Percentiles rank a stretch among this genome's conserved stretches.
Evolutionary conservation across 768 basidiomycete genomes (phyloP).

Genomic region (Pulveroboletus ravenelii): DNA sequence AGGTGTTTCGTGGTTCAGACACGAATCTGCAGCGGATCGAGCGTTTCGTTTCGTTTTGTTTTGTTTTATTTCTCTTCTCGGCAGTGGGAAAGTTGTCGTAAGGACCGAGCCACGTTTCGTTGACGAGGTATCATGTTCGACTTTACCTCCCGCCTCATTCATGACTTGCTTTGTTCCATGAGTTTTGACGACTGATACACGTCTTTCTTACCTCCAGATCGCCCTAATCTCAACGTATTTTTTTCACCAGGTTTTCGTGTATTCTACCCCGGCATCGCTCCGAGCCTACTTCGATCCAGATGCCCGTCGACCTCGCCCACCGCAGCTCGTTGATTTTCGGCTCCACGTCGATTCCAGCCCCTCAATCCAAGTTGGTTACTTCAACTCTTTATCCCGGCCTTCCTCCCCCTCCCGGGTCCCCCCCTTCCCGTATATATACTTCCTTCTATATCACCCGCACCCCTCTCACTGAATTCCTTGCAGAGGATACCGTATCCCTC

Average conservation of each 20-base stretch:
- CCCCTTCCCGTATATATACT: slow-evolving; percentile 19
- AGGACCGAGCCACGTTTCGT: slow-evolving; percentile 24
- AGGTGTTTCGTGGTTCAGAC: too few relatives aligned
- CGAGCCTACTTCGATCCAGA: slow-evolving; percentile 6
- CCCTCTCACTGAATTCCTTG: slow-evolving; percentile 31
- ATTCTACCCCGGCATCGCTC: slow-evolving; percentile 7
- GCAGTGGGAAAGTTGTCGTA: slow-evolving; percentile 23
- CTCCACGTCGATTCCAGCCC: slow-evolving; percentile 14
- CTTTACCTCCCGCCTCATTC: slow-evolving; percentile 21
- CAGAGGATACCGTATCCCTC: slow-evolving; percentile 13
- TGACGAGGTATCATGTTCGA: slow-evolving; percentile 23
- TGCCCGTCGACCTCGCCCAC: slow-evolving; percentile 23
- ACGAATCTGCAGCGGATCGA: too few relatives aligned
- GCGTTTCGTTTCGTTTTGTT: too few relatives aligned
- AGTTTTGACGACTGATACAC: slow-evolving; percentile 26
- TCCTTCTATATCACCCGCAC: slow-evolving; percentile 21
- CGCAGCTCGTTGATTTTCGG: slow-evolving; percentile 13
- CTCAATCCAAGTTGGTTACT: slow-evolving; percentile 10
- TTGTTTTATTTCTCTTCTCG: not conserved
- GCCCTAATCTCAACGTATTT: slow-evolving; percentile 1
- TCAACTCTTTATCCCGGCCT: slow-evolving; percentile 10
- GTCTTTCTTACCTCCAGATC: slow-evolving; percentile 12
- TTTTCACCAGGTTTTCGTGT: slow-evolving; percentile 13
- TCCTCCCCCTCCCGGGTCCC: not conserved
- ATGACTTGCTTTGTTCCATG: slow-evolving; percentile 29